A percentile compares a stretch with the other conserved stretches of the same genome.
phyloP scores from a whole-genome alignment of 176 grass and related monocot species.

The Cymbopogon citratus region DNA sequence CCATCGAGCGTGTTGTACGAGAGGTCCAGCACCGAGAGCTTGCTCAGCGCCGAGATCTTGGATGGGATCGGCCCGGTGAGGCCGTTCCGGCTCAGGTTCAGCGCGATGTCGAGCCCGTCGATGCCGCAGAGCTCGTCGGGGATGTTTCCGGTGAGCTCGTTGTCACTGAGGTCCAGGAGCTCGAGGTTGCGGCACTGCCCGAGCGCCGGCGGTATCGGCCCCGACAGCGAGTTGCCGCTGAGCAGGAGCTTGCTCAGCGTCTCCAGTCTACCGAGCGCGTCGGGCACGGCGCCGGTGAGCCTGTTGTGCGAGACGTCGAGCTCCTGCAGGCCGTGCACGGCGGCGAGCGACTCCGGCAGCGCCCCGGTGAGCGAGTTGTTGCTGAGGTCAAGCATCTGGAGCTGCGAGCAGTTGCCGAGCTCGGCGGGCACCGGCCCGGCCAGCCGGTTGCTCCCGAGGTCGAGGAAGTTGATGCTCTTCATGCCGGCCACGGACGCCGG shows the following conservation, averaged over 20 bases:
- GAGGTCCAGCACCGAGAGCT: conserved; percentile 79
- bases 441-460: conserved; percentile 75
- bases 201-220: conserved; percentile 56
- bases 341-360: conserved; percentile 53
- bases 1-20: conserved; percentile 73
- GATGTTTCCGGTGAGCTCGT: conserved; percentile 53
- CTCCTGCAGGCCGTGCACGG: conserved; percentile 53
- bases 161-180: conserved; percentile 81
- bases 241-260: conserved; percentile 62
- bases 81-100: conserved; percentile 74
- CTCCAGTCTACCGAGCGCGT: conserved; percentile 34
- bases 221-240: conserved; percentile 53
- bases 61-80: conserved; percentile 57
- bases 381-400: conserved; percentile 87
- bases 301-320: conserved; percentile 68
- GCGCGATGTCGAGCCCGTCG: conserved; percentile 65
- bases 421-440: conserved; percentile 43
- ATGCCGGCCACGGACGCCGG: conserved; percentile 52
- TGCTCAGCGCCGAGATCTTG: conserved; percentile 54
- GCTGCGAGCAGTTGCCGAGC: conserved; percentile 69
- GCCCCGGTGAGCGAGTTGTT: conserved; percentile 63
- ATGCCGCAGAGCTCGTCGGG: conserved; percentile 64
- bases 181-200: conserved; percentile 60
- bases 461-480: conserved; percentile 78
- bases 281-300: conserved; percentile 47